These are phyloP conservation scores for Camellia granthamiana DNA, from an alignment of 148 eudicot genomes.

Conservation along the genomic window DNA sequence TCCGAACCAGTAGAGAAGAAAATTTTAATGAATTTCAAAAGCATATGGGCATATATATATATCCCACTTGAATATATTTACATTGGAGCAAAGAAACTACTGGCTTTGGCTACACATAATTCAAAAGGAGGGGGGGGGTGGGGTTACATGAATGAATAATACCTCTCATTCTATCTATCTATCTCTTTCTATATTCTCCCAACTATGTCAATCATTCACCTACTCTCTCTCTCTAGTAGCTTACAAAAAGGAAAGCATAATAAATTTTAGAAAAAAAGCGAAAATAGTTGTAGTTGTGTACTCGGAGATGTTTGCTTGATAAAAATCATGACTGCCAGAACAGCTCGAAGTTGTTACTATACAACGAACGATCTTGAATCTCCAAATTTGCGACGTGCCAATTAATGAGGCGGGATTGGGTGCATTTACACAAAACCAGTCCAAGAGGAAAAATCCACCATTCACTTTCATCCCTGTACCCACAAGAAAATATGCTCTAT, in stretches of 20 bases:
- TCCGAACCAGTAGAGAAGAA: too few relatives aligned
- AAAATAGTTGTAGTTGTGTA: background rate
- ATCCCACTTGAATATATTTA: background rate
- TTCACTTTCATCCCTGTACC: conserved; percentile 94
- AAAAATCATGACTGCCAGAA: conserved; percentile 83
- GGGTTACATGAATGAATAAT: conserved; percentile 11
- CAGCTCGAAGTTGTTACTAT: conserved; percentile 75
- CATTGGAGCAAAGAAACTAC: background rate
- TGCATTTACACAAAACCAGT: conserved; percentile 76
- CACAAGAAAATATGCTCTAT: conserved; percentile 3
- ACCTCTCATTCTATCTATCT: conserved; percentile 6
- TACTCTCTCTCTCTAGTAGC: background rate
- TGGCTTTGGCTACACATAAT: background rate
- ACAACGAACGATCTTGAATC: conserved; percentile 97
- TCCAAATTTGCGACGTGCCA: conserved; percentile 98
- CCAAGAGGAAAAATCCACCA: conserved; percentile 98
- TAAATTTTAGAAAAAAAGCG: background rate
- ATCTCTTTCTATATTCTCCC: conserved; percentile 13
- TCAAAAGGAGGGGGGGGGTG: background rate
- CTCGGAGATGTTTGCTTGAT: conserved; percentile 6
- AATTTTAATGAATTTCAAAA: too few relatives aligned
- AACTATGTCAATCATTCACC: conserved; percentile 11
- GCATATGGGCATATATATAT: too few relatives aligned
- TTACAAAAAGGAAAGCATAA: conserved; percentile 18
- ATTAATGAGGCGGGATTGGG: conserved; percentile 81